Conservation (phyloP, 805 yeast genomes). For the Metschnikowia santaceciliae region DNA sequence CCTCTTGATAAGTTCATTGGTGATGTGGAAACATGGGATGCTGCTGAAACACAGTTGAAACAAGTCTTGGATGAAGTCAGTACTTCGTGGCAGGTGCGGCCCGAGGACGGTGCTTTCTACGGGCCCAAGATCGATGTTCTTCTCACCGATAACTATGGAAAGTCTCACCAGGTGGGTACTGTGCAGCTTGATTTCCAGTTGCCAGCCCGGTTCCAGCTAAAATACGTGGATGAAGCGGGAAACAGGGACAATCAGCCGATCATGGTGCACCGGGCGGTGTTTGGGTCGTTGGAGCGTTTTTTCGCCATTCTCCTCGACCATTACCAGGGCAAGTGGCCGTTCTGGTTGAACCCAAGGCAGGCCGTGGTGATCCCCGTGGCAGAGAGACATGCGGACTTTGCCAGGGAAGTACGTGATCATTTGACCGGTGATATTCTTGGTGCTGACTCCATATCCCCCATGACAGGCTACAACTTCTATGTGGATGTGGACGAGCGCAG, state of each 20-base stretch:
- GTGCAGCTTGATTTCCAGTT: slow-evolving; percentile 93
- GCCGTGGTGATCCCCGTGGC: slow-evolving; percentile 80
- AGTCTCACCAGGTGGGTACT: slow-evolving; percentile 91
- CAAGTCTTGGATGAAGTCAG: slow-evolving; percentile 50
- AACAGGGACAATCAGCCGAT: slow-evolving; percentile 66
- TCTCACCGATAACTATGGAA: slow-evolving; percentile 73
- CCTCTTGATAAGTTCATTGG: slow-evolving; percentile 78
- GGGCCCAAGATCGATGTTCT: slow-evolving; percentile 94
- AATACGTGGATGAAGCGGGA: slow-evolving; percentile 53
- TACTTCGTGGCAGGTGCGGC: slow-evolving; percentile 68
- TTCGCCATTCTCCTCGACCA: slow-evolving; percentile 88
- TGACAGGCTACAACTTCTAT: slow-evolving; percentile 58
- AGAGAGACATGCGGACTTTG: slow-evolving; percentile 53
- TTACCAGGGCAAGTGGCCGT: slow-evolving; percentile 93
- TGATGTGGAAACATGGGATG: slow-evolving; percentile 68
- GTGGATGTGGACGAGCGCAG: slow-evolving; percentile 73
- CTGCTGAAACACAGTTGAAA: slow-evolving; percentile 68
- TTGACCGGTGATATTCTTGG: slow-evolving; percentile 44
- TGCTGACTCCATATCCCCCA: slow-evolving; percentile 43
- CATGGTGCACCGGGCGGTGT: slow-evolving; percentile 94
- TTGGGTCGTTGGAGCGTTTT: slow-evolving; percentile 92
- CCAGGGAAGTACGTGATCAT: slow-evolving; percentile 42
- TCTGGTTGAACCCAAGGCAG: slow-evolving; percentile 93
- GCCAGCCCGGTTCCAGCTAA: slow-evolving; percentile 76
- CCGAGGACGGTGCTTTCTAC: slow-evolving; percentile 96